phyloP scores from a whole-genome alignment of 2,329 filamentous ascomycete species.

The Akanthomyces lecanii region DNA sequence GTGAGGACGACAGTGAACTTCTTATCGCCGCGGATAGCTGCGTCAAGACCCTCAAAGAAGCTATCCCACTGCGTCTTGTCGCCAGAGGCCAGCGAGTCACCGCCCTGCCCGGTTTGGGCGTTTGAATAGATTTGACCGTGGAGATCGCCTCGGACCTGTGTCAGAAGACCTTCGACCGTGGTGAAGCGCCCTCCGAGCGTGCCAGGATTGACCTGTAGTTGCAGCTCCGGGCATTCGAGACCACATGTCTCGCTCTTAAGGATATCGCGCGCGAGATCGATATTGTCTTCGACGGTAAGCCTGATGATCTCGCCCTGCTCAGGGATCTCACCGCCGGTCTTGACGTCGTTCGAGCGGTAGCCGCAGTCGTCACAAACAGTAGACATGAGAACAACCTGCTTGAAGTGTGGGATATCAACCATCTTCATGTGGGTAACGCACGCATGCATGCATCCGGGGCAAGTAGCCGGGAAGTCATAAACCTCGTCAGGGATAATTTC shows the following conservation, averaged over 20 bases:
- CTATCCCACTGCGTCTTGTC: slow-evolving; percentile 69
- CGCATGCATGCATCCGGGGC: slow-evolving; percentile 80
- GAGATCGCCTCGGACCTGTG: slow-evolving; percentile 87
- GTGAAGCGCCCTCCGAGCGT: slow-evolving; percentile 96
- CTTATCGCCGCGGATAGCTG: slow-evolving; percentile 73
- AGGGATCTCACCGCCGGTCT: slow-evolving; percentile 91
- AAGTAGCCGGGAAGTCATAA: slow-evolving; percentile 87
- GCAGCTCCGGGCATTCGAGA: slow-evolving; percentile 80
- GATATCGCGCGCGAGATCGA: slow-evolving; percentile 86
- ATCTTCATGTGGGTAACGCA: slow-evolving; percentile 98
- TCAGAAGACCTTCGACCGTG: slow-evolving; percentile 89
- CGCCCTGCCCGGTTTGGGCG: slow-evolving; percentile 50
- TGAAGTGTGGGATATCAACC: slow-evolving; percentile 97
- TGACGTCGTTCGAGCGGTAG: slow-evolving; percentile 94
- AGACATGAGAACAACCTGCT: slow-evolving; percentile 93
- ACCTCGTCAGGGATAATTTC: slow-evolving; percentile 92
- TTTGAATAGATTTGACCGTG: slow-evolving; percentile 77
- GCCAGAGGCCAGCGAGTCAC: slow-evolving; percentile 68
- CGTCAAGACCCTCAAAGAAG: slow-evolving; percentile 75
- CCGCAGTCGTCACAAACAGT: slow-evolving; percentile 90
- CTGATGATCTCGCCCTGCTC: slow-evolving; percentile 80
- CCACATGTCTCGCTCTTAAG: slow-evolving; percentile 93
- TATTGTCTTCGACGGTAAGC: slow-evolving; percentile 61
- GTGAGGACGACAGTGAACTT: slow-evolving; percentile 79
- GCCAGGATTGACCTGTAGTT: slow-evolving; percentile 83